phyloP scores from a whole-genome alignment of 176 grass and related monocot species.

The Zizania latifolia region DNA sequence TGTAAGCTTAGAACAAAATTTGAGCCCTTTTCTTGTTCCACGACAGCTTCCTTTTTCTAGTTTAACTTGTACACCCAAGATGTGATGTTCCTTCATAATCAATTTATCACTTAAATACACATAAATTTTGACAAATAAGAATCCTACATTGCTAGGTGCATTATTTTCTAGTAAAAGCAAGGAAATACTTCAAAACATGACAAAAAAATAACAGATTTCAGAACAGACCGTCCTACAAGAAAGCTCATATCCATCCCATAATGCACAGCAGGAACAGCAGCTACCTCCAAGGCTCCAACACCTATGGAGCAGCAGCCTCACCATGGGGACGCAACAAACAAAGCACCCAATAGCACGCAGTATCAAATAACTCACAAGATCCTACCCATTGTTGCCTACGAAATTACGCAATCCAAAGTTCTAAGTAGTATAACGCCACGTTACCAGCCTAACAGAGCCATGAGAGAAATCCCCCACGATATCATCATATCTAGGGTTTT shows the following conservation, averaged over 20 bases:
- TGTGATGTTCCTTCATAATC: background rate
- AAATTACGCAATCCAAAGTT: background rate
- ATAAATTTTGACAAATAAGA: background rate
- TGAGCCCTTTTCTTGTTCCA: background rate
- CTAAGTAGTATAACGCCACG: background rate
- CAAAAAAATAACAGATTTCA: background rate
- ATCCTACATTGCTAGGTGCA: background rate
- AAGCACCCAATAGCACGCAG: background rate
- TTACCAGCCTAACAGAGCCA: background rate
- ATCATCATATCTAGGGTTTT: constrained; percentile 18
- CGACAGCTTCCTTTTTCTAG: background rate
- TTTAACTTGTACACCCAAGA: background rate
- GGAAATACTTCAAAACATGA: background rate
- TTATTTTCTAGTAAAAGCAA: background rate
- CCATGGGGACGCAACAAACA: background rate
- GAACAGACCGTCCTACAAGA: too few species aligned
- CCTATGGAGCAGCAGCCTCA: background rate
- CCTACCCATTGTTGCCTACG: background rate
- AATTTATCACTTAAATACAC: background rate
- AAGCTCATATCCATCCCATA: constrained; percentile 1
- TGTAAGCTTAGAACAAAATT: background rate
- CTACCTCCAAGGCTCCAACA: background rate
- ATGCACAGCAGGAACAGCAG: background rate
- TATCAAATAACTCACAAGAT: background rate
- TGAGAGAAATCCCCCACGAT: background rate